These are phyloP conservation scores for Rosa rugosa DNA, from an alignment of 306 rosid genomes.

Conservation along the genomic window DNA sequence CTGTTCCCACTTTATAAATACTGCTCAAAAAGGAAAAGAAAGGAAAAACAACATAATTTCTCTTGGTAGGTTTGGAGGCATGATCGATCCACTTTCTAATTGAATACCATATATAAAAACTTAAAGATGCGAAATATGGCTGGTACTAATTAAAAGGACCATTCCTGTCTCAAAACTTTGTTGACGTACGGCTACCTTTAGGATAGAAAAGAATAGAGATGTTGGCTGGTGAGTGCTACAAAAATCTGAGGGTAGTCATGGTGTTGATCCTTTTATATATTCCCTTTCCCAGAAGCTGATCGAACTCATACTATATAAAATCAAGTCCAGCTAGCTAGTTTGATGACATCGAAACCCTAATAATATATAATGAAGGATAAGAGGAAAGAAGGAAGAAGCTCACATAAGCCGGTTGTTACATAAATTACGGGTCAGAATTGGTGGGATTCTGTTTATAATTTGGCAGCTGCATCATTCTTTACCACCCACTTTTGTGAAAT, in stretches of 20 bases:
- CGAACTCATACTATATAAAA: not conserved
- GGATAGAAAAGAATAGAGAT: not conserved
- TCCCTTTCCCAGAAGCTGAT: not conserved
- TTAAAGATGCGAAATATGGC: not conserved
- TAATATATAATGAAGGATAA: not conserved
- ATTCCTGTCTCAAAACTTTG: not conserved
- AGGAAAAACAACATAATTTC: not conserved
- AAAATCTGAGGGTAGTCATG: not conserved
- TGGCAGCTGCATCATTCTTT: constrained; percentile 13
- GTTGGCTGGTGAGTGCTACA: constrained; percentile 12
- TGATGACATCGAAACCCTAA: not conserved
- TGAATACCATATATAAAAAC: not conserved
- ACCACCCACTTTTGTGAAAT: not conserved
- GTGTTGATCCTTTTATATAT: not conserved
- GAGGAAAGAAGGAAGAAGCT: constrained; percentile 7
- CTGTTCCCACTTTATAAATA: not conserved
- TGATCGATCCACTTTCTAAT: not conserved
- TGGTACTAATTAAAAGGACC: not conserved
- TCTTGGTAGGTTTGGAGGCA: not conserved
- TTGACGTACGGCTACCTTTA: not conserved
- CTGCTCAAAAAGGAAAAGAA: not conserved
- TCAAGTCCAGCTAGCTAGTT: not conserved
- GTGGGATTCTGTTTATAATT: constrained; percentile 1
- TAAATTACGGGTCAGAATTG: constrained; percentile 4
- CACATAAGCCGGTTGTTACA: not conserved